Base-by-base conservation (phyloP, 2,329 filamentous ascomycete species). In the Tricladium varicosporioides region DNA sequence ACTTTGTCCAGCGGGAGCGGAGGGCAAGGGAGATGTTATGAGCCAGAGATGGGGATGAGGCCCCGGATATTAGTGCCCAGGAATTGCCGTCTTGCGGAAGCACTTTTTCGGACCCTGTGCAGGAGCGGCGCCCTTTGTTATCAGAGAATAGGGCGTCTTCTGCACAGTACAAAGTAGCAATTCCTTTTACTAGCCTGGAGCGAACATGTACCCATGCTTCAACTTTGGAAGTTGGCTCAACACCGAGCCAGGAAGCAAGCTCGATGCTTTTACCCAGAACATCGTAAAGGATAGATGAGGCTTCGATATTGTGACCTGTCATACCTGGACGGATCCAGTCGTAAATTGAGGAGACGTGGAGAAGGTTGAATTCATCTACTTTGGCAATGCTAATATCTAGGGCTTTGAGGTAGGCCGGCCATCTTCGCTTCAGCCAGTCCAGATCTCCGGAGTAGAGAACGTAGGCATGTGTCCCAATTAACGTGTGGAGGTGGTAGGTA, bases 51-150 rank as follows among this genome's bases (percentile, higher is more conserved):
- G 45, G 14, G 22, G 60, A 56, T 46, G 81, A 68, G 9, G 60
- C 58, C 14, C 53, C 32, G 4, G 62, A 65, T 9, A 77, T 71
- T 2, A 83, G 63, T 0, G 79, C 78, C 69, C 84, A 76, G 53
- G 78, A 76, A 70, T 86, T 86, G 7, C 79, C 81, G 61, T 85
- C 82, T 68, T 87, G 84, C 0, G 83, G 81, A 55, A 80, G 73
- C 2, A 88, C 73, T 1, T 76, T 75, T 1, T 78, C 80, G 61
- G 82, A 81, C 66, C 78, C 44, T 80, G 67, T n/a, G 76, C 79
- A 58, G 58, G 66, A 22, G 44, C 66, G 56, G 71, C 71, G 50
- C 69, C 71, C 58, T 67, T 73, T 78, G 43, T 82, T 82, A 66
- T 80, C 79, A 52, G 73, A 72, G 69, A 79, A 79, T 59, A 81